A percentile compares a stretch with the other conserved stretches of the same genome.
Conservation (phyloP, 257 asterid species). For the Fraxinus anomala region DNA sequence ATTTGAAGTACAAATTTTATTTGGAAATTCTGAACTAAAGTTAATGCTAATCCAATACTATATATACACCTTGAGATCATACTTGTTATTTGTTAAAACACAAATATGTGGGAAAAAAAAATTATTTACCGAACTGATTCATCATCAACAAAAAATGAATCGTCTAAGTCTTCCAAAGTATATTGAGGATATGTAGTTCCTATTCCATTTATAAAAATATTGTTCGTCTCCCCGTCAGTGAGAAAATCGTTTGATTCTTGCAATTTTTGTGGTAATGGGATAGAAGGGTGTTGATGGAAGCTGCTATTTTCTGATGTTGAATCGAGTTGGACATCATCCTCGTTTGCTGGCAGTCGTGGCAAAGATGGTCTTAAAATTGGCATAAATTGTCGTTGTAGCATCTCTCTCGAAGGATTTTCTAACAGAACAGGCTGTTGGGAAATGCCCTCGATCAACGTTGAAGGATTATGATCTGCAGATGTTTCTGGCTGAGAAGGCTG, state of each 20-base stretch:
- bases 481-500: neutral
- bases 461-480: neutral
- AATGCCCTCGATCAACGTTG: neutral
- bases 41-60: neutral
- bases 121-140: neutral
- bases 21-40: neutral
- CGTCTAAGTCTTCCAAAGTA: neutral
- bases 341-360: no score
- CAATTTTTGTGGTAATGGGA: neutral
- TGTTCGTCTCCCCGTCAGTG: neutral
- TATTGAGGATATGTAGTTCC: neutral
- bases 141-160: neutral
- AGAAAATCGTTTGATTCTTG: neutral
- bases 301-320: neutral
- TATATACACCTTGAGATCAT: neutral
- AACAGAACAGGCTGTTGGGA: neutral
- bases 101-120: neutral
- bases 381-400: neutral
- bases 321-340: no score
- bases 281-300: neutral
- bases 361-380: neutral
- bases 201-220: neutral
- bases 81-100: neutral
- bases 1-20: neutral
- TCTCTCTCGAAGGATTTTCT: neutral